Base-by-base conservation (phyloP, 768 basidiomycete species). In the Tephrocybe sp. region DNA sequence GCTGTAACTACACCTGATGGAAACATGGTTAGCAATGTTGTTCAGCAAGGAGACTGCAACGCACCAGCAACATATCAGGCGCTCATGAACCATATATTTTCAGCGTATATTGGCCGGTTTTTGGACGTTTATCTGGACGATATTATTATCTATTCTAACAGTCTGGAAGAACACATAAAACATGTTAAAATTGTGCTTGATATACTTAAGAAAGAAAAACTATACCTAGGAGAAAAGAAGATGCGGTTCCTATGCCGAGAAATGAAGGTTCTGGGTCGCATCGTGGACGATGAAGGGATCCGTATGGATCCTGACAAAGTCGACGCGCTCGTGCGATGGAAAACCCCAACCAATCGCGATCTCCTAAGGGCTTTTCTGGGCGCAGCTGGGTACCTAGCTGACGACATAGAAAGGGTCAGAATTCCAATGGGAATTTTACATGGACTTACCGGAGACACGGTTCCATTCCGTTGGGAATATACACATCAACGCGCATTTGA, bases 61-160 rank as follows among this genome's bases (percentile, higher is more conserved):
- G 57, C 62, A 29, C 69, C 68, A 0, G 54, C 67, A 0, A 75
- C 70, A 0, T 75, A 67, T 45, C 74, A 76, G 44, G 43, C 62
- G 0, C 50, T 75, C 0, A 72, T 74, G 63, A 70, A 61, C 1
- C 31, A 56, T 15, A 56, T 73, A 6, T 70, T 74, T 37, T 51
- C 59, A 0, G 50, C 66, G 0, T 52, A 54, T 23, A 61, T 75
- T 65, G 44, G 64, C 64, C 19, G 62, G 58, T 11, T 72, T 64
- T 67, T 57, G 69, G 74, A 49, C 64, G 72, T 7, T 57, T 72
- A 23, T 50, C 30, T 45, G 3, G 44, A 45, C 22, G 31, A 45
- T 24, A 12, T 36, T 4, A 36, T 36, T 4, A 48, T 48, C 10
- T 48, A 48, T 24, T 48, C 21, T 1, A 31, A 48, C 18, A 39